phyloP scores from a whole-genome alignment of 2,329 filamentous ascomycete species.

The Metarhizium robertsii region DNA sequence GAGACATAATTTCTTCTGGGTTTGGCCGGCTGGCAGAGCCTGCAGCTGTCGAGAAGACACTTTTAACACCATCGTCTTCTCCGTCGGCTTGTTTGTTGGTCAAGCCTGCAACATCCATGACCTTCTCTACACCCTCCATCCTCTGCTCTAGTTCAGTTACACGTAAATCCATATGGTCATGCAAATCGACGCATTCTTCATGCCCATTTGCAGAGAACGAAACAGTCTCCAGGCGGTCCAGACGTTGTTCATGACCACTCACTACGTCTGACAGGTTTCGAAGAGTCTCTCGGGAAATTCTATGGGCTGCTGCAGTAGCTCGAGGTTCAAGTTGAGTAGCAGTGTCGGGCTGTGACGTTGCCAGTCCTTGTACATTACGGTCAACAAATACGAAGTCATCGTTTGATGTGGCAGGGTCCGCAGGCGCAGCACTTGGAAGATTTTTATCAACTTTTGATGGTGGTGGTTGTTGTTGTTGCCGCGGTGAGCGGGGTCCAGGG shows the following conservation, averaged over 20 bases:
- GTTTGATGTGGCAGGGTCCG: constrained; percentile 7
- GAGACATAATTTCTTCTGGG: constrained; percentile 37
- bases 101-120: constrained; percentile 42
- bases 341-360: constrained; percentile 11
- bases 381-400: constrained; percentile 15
- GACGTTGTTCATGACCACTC: constrained; percentile 51
- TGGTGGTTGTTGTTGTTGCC: constrained; percentile 23
- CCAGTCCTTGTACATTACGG: constrained; percentile 6
- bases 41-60: constrained; percentile 37
- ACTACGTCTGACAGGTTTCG: constrained; percentile 42
- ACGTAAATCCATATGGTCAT: constrained; percentile 57
- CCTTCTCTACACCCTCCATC: constrained; percentile 50
- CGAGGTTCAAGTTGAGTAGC: constrained; percentile 20
- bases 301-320: constrained; percentile 9
- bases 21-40: constrained; percentile 28
- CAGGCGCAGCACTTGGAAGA: constrained; percentile 4
- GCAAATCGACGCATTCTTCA: constrained; percentile 59
- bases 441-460: constrained; percentile 15
- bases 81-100: constrained; percentile 26
- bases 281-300: constrained; percentile 26
- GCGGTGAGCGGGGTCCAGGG: constrained; percentile 16
- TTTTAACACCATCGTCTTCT: constrained; percentile 34
- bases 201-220: constrained; percentile 59
- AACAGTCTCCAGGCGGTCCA: constrained; percentile 60
- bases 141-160: constrained; percentile 60